A percentile compares a stretch with the other conserved stretches of the same genome.
These are phyloP conservation scores for Claviceps pazoutovae DNA, from an alignment of 2,329 filamentous ascomycete species.

Conservation along the genomic window DNA sequence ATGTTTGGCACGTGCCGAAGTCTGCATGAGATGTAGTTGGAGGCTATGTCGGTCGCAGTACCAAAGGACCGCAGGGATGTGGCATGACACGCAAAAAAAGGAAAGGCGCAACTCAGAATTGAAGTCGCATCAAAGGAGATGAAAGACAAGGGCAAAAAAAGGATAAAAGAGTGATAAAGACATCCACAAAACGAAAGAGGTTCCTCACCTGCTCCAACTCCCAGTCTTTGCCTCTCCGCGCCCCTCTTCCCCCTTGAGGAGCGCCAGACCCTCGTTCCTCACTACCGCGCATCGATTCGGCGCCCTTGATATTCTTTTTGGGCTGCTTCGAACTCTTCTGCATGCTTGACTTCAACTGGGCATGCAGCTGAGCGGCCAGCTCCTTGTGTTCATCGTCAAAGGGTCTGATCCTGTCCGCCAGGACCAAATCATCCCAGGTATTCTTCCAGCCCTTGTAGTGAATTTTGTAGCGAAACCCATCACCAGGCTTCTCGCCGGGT, in stretches of 20 bases:
- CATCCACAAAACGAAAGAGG: constrained; percentile 2
- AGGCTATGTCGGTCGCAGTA: no score
- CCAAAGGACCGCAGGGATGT: no score
- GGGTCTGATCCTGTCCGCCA: constrained; percentile 84
- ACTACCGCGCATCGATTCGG: constrained; percentile 50
- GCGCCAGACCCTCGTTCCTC: constrained; percentile 58
- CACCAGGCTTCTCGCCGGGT: constrained; percentile 51
- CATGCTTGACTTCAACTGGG: constrained; percentile 50
- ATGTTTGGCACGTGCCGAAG: neutral
- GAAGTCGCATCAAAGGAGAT: no score
- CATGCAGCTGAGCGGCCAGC: constrained; percentile 59
- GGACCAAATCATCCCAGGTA: constrained; percentile 99
- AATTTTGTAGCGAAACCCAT: constrained; percentile 74
- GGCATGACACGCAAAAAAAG: no score
- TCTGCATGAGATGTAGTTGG: no score
- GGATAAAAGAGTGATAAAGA: neutral
- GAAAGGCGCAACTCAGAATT: no score
- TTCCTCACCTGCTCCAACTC: constrained; percentile 64
- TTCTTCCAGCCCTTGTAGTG: constrained; percentile 99
- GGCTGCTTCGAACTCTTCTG: constrained; percentile 38
- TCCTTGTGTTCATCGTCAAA: constrained; percentile 91
- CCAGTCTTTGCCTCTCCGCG: constrained; percentile 63
- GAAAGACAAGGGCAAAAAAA: neutral
- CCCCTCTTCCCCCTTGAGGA: constrained; percentile 50
- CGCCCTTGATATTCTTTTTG: constrained; percentile 30